Percentiles rank a stretch among this genome's conserved stretches.
These are phyloP conservation scores for Lactarius vividus DNA, from an alignment of 768 basidiomycete species.

Conservation along the genomic window DNA sequence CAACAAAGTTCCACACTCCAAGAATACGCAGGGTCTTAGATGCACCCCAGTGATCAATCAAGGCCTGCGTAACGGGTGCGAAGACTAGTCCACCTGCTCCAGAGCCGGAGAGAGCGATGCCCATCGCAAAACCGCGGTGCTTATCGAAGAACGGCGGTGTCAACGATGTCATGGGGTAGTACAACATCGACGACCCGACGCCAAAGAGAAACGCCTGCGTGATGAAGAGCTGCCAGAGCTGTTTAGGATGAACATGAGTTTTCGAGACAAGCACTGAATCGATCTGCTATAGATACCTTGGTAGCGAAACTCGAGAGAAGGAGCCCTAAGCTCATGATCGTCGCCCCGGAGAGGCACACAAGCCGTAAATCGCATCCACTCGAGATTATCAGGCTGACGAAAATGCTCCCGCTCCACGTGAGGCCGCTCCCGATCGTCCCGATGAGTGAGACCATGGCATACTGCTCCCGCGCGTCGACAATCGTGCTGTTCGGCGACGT, in stretches of 20 bases:
- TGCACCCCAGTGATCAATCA: conserved; percentile 39
- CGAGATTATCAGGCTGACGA: conserved; percentile 42
- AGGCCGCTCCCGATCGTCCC: conserved; percentile 45
- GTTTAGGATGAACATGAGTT: background rate
- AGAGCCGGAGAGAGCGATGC: conserved; percentile 41
- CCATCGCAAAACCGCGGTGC: conserved; percentile 47
- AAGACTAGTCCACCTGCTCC: conserved; percentile 46
- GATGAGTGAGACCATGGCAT: conserved; percentile 42
- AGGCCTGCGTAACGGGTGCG: conserved; percentile 39
- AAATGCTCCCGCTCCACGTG: conserved; percentile 47
- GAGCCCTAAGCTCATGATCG: conserved; percentile 44
- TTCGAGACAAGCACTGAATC: background rate
- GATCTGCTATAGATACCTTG: conserved; percentile 28
- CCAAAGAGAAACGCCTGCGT: conserved; percentile 45
- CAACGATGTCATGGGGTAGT: conserved; percentile 44
- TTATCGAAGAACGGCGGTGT: conserved; percentile 44
- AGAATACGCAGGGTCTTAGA: conserved; percentile 40
- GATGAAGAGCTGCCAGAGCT: conserved; percentile 46
- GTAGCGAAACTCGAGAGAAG: conserved; percentile 42
- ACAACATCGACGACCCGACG: conserved; percentile 43
- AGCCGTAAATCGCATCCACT: conserved; percentile 35
- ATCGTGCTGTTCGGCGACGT: conserved; percentile 40
- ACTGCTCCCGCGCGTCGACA: conserved; percentile 36
- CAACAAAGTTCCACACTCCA: conserved; percentile 41
- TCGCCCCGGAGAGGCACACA: conserved; percentile 38